Evolutionary conservation across 371 early-diverging fungal species (phyloP), one percentile per base, ranked within the genome.

Genomic region (Mucor lusitanicus): DNA sequence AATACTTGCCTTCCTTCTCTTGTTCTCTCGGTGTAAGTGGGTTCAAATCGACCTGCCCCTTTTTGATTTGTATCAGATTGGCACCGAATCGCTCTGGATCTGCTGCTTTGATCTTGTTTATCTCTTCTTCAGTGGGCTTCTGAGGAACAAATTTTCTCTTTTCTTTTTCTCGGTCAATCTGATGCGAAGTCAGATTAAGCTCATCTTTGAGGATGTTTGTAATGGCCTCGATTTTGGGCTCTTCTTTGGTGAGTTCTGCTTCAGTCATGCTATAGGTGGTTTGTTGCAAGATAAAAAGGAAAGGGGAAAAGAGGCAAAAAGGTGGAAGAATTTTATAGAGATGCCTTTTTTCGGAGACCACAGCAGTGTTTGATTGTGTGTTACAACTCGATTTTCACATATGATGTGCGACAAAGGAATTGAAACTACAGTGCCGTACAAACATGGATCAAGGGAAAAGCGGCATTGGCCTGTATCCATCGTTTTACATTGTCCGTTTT

Each of bases 1-100:
- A 48, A 48, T 6, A 1, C 65, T 59, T 67, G 74, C 82, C 82
- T 59, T 70, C 77, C 32, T 56, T 54, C 50, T 76, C 81, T 42
- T 83, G 83, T 65, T 83, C 78, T 48, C 64, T 67, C 2, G 79
- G 73, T 15, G 72, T 66, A 9, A 80, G 57, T 25, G 65, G 70
- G 55, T 85, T 87, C 58, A 75, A 15, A 11, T 17, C 17, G 6
- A 62, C 53, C 17, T 57, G 40, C 15, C 63, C 66, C 17, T 65
- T 70, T 9, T 25, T 66, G 12, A 70, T 59, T 19, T 57, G 39
- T 33, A 70, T 70, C 30, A 56, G n/a, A 50, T 70, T 70, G 8
- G 65, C 71, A 70, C 58, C 59, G 27, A 50, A 53, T 42, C 53
- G 58, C 15, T 53, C 66, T 53, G 66, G 71, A 66, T 65, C 63